Evolutionary conservation across 495 filamentous ascomycete species (phyloP).

Genomic region (Parmelia sp.): DNA sequence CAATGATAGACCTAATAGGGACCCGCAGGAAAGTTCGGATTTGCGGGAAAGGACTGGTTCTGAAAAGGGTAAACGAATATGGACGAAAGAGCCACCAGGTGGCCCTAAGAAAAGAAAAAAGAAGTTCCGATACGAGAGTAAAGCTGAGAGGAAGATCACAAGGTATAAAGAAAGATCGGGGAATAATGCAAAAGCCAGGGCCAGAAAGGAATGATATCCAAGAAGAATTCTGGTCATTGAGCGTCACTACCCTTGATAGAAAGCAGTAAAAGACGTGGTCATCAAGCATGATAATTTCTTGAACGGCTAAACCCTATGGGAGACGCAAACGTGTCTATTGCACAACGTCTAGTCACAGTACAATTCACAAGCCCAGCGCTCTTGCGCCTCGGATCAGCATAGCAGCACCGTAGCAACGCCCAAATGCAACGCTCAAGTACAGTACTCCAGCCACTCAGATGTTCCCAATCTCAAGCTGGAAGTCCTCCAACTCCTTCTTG

Average conservation of each 20-base stretch:
- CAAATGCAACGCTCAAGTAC: constrained; percentile 14
- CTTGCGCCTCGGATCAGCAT: constrained; percentile 1
- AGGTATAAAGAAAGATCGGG: constrained; percentile 60
- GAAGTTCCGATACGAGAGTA: constrained; percentile 89
- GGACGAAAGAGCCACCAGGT: constrained; percentile 48
- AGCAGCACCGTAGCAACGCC: constrained; percentile 13
- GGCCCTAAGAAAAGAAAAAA: constrained; percentile 69
- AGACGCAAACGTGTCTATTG: constrained; percentile 8
- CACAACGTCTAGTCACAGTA: not conserved
- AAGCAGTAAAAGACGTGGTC: constrained; percentile 23
- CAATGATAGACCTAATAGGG: constrained; percentile 18
- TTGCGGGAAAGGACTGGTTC: constrained; percentile 24
- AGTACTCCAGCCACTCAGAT: constrained; percentile 53
- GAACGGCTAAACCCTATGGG: constrained; percentile 2
- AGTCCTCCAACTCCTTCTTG: constrained; percentile 86
- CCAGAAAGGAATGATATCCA: constrained; percentile 1
- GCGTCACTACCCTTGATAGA: not conserved
- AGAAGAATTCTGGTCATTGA: not conserved
- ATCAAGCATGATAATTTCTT: constrained; percentile 2
- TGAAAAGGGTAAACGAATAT: constrained; percentile 32
- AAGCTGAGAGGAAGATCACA: constrained; percentile 64
- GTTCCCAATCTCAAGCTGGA: constrained; percentile 81
- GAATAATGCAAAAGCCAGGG: constrained; percentile 45
- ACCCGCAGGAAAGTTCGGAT: constrained; percentile 15
- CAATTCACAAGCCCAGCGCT: constrained; percentile 6